phyloP scores from a whole-genome alignment of 805 yeast genomes.

The Tetrapisispora phaffii region DNA sequence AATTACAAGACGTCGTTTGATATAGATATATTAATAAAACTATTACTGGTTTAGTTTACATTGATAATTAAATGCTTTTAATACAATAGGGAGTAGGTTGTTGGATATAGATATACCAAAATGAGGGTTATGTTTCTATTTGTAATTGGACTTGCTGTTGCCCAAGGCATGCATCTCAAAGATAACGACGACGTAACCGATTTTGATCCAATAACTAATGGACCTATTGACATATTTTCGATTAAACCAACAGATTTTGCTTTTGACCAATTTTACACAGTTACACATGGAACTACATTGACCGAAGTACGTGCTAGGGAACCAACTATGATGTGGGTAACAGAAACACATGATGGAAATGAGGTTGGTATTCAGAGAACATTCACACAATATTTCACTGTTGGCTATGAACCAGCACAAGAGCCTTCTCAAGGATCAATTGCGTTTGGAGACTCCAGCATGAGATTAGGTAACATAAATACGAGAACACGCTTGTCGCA shows the following conservation, averaged over 20 bases:
- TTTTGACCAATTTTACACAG: constrained; percentile 8
- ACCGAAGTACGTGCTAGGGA: constrained; percentile 21
- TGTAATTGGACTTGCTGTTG: background rate
- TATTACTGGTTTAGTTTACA: no score
- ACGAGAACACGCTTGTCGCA: background rate
- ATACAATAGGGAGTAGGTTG: no score
- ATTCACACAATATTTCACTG: constrained; percentile 39
- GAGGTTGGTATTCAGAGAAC: constrained; percentile 32
- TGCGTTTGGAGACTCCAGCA: constrained; percentile 3
- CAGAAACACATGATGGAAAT: constrained; percentile 34
- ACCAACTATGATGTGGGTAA: constrained; percentile 39
- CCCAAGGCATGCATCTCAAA: background rate
- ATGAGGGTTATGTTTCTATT: background rate
- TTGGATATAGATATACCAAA: background rate
- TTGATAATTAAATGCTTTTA: no score
- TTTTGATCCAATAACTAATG: background rate
- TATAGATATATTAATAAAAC: no score
- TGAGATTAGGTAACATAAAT: background rate
- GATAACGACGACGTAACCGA: background rate
- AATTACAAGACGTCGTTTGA: no score
- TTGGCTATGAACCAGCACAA: constrained; percentile 20
- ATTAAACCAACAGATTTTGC: background rate
- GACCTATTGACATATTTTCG: background rate
- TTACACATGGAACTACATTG: constrained; percentile 17
- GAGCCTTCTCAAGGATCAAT: constrained; percentile 30